Evolutionary conservation across 2,329 filamentous ascomycete species (phyloP), one percentile per base, ranked within the genome.

Genomic region (Curvularia sp.): DNA sequence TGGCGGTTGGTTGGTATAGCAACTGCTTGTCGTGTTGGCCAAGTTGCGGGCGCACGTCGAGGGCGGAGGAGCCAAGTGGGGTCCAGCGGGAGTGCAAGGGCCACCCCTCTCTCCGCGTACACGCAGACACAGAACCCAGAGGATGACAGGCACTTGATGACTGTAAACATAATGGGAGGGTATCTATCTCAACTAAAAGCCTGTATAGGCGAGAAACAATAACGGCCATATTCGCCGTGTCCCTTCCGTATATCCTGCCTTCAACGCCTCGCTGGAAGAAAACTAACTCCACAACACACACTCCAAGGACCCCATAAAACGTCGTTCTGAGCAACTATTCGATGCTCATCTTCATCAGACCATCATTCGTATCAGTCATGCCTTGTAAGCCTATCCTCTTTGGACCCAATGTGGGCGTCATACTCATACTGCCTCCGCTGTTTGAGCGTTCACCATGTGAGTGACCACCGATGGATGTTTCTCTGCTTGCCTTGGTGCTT

Each of bases 321-420:
- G 38, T 10, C 15, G 26, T 22, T 4, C n/a, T 30, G 22, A 30
- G 26, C 47, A 39, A 42, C 49, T 63, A 97, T 76, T 97, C 93
- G 71, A 97, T 97, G 77, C 91, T 97, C 91, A 98, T 95, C 70
- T 94, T 93, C 89, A 97, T 97, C 64, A 97, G 83, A 1, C 93
- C 91, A 75, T 97, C 94, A 74, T 92, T 92, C n/a, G 94, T 94
- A 77, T 97, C 94, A 18, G 87, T 90, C 93, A 98, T 97, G 1
- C 93, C 92, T 78, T 97, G 93, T 66, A 96, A 77, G 61, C 66
- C 74, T 84, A 78, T 66, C 53, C 75, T 71, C 85, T 67, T 83
- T 80, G 50, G 81, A 69, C 65, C 82, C 80, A 67, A 38, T 0
- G 70, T 73, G 2, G 77, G 77, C 4, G 75, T 77, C 68, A 77